Conservation (phyloP, 1,284 basidiomycete species). For the Ustilago trichophora region DNA sequence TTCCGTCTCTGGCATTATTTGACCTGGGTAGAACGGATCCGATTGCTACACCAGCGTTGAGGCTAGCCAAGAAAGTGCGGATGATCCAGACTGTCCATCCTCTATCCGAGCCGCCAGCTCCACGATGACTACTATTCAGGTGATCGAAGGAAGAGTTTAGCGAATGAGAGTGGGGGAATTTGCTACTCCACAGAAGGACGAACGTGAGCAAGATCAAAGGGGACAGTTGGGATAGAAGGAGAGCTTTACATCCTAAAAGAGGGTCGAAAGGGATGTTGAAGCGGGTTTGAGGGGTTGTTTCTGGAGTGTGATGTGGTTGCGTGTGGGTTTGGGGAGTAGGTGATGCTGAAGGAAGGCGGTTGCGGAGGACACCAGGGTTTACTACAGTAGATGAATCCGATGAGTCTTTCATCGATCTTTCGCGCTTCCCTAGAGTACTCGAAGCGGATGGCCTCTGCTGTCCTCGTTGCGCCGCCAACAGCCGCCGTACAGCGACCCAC, state of each 20-base stretch:
- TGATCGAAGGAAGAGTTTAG: neutral
- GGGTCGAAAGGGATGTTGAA: no score
- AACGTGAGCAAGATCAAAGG: constrained; percentile 85
- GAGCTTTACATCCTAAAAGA: constrained; percentile 76
- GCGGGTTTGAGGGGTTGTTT: no score
- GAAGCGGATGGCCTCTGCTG: no score
- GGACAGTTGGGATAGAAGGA: constrained; percentile 85
- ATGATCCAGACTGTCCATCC: constrained; percentile 65
- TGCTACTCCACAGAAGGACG: constrained; percentile 80
- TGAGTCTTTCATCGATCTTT: no score
- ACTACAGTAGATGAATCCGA: no score
- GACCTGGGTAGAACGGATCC: constrained; percentile 7
- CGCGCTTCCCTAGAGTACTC: no score
- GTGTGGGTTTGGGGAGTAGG: neutral
- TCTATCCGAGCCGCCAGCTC: neutral
- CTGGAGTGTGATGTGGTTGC: neutral
- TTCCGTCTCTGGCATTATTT: neutral
- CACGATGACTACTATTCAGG: no score
- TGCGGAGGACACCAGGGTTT: neutral
- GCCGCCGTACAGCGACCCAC: neutral
- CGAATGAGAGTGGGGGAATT: constrained; percentile 24
- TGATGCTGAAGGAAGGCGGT: neutral
- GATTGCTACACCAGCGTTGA: constrained; percentile 46
- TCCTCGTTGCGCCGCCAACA: no score
- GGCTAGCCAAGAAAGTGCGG: constrained; percentile 57